A percentile compares a stretch with the other conserved stretches of the same genome.
phyloP scores from a whole-genome alignment of 73 alveolate species.

The Paramecium pentaurelia region DNA sequence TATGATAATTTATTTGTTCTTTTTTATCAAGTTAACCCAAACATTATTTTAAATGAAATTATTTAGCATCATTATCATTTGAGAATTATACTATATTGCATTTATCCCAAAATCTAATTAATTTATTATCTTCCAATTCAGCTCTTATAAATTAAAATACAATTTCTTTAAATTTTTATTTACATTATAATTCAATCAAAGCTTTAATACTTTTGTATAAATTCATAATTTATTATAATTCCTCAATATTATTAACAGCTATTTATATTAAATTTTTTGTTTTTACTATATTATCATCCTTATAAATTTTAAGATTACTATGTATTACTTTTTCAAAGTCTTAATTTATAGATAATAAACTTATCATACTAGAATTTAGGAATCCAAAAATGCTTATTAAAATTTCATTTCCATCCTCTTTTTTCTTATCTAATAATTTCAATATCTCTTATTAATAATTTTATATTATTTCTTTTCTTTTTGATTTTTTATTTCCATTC shows the following conservation, averaged over 20 bases:
- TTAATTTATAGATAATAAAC: background rate
- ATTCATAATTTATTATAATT: background rate
- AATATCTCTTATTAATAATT: background rate
- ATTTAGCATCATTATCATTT: background rate
- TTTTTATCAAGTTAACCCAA: background rate
- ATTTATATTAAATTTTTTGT: background rate
- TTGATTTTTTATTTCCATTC: constrained; percentile 1
- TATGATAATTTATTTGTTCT: background rate
- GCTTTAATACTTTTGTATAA: background rate
- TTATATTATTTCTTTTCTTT: background rate
- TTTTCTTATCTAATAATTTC: background rate
- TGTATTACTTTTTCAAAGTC: background rate
- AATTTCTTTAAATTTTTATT: background rate
- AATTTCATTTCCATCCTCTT: background rate
- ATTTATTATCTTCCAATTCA: background rate
- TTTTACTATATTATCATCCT: background rate
- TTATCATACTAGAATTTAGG: background rate
- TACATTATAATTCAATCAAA: background rate
- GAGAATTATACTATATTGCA: background rate
- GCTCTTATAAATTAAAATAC: constrained; percentile 10
- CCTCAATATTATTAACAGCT: background rate
- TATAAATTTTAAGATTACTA: background rate
- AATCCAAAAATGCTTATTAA: background rate
- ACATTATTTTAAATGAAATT: background rate
- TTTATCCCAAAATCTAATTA: background rate